Percentiles rank a stretch among this genome's conserved stretches.
These are phyloP conservation scores for Ascosphaera apis DNA, from an alignment of 2,329 filamentous ascomycete species.

Conservation along the genomic window DNA sequence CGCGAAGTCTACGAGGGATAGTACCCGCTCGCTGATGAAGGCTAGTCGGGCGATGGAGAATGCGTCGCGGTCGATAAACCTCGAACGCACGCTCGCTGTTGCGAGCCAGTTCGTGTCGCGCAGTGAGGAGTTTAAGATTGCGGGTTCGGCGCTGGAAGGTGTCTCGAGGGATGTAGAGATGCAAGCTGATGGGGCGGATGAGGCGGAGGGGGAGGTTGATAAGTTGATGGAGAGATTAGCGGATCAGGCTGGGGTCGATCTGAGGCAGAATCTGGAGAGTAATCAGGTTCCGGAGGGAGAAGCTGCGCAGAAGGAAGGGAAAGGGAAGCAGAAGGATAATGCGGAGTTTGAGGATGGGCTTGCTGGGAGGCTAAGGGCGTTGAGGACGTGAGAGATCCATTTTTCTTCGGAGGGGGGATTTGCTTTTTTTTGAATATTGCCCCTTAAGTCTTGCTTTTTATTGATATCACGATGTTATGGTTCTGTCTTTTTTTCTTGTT, in stretches of 20 bases:
- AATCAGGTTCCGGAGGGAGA: conserved; percentile 18
- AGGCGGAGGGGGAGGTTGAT: conserved; percentile 16
- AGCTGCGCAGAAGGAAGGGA: conserved; percentile 15
- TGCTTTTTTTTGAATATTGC: conserved; percentile 9
- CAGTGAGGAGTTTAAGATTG: conserved; percentile 22
- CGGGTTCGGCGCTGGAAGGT: conserved; percentile 18
- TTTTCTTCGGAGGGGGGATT: too few species aligned
- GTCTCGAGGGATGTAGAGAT: conserved; percentile 19
- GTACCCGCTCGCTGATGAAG: conserved; percentile 21
- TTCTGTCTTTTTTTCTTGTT: too few species aligned
- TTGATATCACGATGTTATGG: not conserved
- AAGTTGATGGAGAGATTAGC: conserved; percentile 22
- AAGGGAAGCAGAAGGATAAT: conserved; percentile 16
- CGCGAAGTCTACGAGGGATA: conserved; percentile 24
- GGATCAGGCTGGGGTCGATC: conserved; percentile 21
- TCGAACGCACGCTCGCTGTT: conserved; percentile 20
- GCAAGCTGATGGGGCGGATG: conserved; percentile 23
- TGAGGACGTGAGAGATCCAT: conserved; percentile 18
- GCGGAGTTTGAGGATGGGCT: conserved; percentile 19
- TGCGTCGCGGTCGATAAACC: conserved; percentile 22
- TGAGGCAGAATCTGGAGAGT: conserved; percentile 18
- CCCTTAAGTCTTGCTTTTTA: not conserved
- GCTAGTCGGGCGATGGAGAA: conserved; percentile 23
- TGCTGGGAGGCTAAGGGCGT: conserved; percentile 17
- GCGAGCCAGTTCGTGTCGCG: conserved; percentile 21